Conservation (phyloP, 495 filamentous ascomycete genomes). For the Massariosphaeria phaeospora region DNA sequence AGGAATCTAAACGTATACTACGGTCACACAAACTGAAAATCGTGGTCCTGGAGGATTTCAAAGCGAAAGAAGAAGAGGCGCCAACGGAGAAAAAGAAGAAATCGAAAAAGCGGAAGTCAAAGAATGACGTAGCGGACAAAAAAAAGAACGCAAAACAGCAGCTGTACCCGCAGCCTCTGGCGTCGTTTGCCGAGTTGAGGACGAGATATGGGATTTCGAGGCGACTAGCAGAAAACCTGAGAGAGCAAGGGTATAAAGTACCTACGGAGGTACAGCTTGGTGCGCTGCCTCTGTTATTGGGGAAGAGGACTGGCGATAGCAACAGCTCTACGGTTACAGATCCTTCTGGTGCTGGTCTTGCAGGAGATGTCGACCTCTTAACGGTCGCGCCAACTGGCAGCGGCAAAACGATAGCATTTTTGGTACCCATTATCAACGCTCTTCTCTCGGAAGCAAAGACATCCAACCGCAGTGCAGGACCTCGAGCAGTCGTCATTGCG, state of each 20-base stretch:
- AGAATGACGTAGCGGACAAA: slow-evolving; percentile 46
- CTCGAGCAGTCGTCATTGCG: slow-evolving; percentile 67
- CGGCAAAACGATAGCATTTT: slow-evolving; percentile 91
- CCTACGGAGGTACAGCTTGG: slow-evolving; percentile 94
- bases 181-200: slow-evolving; percentile 68
- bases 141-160: slow-evolving; percentile 51
- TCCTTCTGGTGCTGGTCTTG: not conserved
- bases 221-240: slow-evolving; percentile 72
- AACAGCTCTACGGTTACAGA: not conserved
- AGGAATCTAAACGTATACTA: slow-evolving; percentile 68
- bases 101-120: slow-evolving; percentile 44
- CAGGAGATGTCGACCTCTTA: slow-evolving; percentile 59
- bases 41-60: slow-evolving; percentile 52
- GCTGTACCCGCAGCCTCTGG: slow-evolving; percentile 70
- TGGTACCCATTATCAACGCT: slow-evolving; percentile 77
- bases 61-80: not conserved
- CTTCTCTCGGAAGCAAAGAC: slow-evolving; percentile 51
- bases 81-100: slow-evolving; percentile 35
- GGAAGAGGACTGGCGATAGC: slow-evolving; percentile 43
- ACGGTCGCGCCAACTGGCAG: slow-evolving; percentile 91
- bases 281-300: slow-evolving; percentile 71
- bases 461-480: slow-evolving; percentile 27
- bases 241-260: slow-evolving; percentile 71
- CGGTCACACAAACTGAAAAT: slow-evolving; percentile 84
- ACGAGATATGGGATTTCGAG: slow-evolving; percentile 63